A percentile compares a stretch with the other conserved stretches of the same genome.
Evolutionary conservation across 2,329 filamentous ascomycete species (phyloP).

Genomic region (Acrocalymma vagum): DNA sequence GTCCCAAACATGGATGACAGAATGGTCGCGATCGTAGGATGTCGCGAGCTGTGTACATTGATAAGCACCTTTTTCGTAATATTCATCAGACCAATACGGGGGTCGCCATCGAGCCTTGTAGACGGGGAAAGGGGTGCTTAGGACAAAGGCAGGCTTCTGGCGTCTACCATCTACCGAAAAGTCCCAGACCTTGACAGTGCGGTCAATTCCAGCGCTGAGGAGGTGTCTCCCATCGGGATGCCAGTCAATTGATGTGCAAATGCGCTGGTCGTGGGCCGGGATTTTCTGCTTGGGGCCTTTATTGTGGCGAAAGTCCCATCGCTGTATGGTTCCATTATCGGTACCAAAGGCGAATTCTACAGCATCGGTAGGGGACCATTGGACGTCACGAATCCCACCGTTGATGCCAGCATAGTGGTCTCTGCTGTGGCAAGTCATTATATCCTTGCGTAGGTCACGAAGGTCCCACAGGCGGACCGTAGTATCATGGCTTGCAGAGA

Average conservation of each 20-base stretch:
- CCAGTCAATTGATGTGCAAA: constrained; percentile 71
- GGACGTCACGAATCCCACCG: constrained; percentile 69
- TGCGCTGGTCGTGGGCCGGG: constrained; percentile 65
- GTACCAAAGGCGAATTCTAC: constrained; percentile 71
- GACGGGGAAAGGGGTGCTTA: constrained; percentile 69
- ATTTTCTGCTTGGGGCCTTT: constrained; percentile 67
- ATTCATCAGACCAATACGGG: constrained; percentile 63
- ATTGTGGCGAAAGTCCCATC: constrained; percentile 69
- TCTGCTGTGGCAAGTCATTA: constrained; percentile 63
- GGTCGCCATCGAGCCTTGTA: constrained; percentile 70
- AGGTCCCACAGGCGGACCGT: constrained; percentile 72
- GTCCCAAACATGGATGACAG: constrained; percentile 71
- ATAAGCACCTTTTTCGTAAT: constrained; percentile 61
- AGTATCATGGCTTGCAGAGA: constrained; percentile 72
- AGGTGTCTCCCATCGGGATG: constrained; percentile 73
- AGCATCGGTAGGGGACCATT: constrained; percentile 71
- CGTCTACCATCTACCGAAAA: constrained; percentile 64
- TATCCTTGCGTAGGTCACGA: constrained; percentile 61
- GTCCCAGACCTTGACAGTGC: constrained; percentile 71
- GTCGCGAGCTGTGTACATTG: constrained; percentile 70
- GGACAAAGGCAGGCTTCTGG: constrained; percentile 66
- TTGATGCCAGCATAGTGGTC: constrained; percentile 65
- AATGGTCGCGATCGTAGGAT: constrained; percentile 68
- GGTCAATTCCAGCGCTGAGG: constrained; percentile 69
- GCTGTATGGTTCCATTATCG: constrained; percentile 69